Conservation (phyloP, 352 stramenopile genomes). For the Pythium aquatile region DNA sequence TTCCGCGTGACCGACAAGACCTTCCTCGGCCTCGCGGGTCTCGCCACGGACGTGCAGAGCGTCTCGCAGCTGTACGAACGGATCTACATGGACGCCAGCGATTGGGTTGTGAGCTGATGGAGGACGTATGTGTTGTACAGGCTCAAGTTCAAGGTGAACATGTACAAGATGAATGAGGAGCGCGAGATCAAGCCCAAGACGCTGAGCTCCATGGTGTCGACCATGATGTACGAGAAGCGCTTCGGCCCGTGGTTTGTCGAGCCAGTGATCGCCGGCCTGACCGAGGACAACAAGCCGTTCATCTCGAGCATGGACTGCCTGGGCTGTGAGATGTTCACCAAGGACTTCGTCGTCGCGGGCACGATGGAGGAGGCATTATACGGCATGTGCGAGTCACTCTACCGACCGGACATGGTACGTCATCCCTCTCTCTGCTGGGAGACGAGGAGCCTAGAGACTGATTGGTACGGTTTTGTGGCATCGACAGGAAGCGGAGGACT, state of each 20-base stretch:
- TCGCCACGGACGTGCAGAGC: conserved; percentile 98
- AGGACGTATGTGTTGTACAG: conserved; percentile 23
- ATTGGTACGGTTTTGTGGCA: not conserved
- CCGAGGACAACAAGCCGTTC: conserved; percentile 95
- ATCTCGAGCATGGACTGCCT: conserved; percentile 98
- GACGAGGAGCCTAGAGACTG: not conserved
- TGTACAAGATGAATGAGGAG: conserved; percentile 99
- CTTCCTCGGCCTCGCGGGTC: conserved; percentile 95
- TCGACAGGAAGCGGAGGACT: conserved; percentile 86
- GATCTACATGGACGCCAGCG: not conserved
- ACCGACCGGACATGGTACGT: conserved; percentile 92
- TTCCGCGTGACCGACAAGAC: conserved; percentile 97
- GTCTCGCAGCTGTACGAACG: conserved; percentile 88
- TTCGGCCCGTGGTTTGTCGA: conserved; percentile 99
- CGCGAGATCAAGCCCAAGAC: conserved; percentile 98
- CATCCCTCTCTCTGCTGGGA: not conserved
- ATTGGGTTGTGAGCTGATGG: not conserved
- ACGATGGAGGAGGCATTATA: conserved; percentile 98
- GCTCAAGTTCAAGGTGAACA: conserved; percentile 93
- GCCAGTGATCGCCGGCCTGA: conserved; percentile 97
- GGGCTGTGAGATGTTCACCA: conserved; percentile 93
- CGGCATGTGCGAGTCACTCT: conserved; percentile 99
- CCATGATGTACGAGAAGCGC: conserved; percentile 98
- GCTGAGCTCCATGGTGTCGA: conserved; percentile 94
- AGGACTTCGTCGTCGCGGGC: conserved; percentile 98